Evolutionary conservation across 164 flowering plant species (phyloP), one percentile per base, ranked within the genome.

Genomic region (Tetracentron sinense): DNA sequence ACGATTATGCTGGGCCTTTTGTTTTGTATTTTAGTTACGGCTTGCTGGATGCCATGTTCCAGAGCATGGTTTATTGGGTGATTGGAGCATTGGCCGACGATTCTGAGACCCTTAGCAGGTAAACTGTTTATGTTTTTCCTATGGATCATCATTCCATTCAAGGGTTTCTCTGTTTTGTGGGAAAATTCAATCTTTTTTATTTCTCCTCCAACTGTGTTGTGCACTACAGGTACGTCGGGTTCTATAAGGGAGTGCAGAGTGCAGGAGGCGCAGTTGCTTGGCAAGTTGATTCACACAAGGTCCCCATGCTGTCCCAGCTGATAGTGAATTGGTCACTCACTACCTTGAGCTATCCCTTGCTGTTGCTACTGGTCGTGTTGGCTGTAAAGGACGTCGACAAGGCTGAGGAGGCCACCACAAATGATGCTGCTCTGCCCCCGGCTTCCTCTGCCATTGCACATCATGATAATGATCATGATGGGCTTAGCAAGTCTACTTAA

Each of bases 201-300:
- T n/a, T n/a, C n/a, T n/a, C n/a, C n/a, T n/a, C n/a, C n/a, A n/a
- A n/a, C n/a, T n/a, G 46, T 19, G 38, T 22, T 64, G 42, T 48
- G 2, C 21, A 64, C 63, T 81, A 60, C 77, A 89, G 98, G 78
- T 93, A 90, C 67, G 69, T 62, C 58, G 98, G 98, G 31, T 90
- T 90, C 72, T 93, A 90, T 61, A 93, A 90, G 71, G 98, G 98
- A 63, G 81, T 93, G 64, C 98, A 93, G 73, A 93, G 97, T 65
- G 98, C 97, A 44, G 97, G 98, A 33, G 96, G 78, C 3, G 98
- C 97, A 11, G 94, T 87, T 42, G 92, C 98, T n/a, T 90, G 96
- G 97, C 98, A 90, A 77, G 66, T 88, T 4, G 98, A 89, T 56
- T 54, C 74, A 31, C 83, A 74, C 60, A 76, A 82, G 7, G 82